Percentiles rank a stretch among this genome's conserved stretches.
Conservation (phyloP, 2,329 filamentous ascomycete genomes). For the Ceratocystis ficicola region DNA sequence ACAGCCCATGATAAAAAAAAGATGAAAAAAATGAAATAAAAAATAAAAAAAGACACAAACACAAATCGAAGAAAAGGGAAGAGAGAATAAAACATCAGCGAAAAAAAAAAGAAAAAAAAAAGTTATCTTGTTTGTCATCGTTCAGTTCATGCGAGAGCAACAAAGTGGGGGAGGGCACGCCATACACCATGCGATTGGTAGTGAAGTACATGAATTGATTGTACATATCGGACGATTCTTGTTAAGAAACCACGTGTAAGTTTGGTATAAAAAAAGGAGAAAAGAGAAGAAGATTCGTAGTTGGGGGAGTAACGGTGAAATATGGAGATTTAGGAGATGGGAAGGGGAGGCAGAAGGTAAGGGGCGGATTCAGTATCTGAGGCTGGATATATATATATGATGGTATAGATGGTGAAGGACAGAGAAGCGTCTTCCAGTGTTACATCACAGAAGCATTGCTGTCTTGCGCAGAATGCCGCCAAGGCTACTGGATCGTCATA, state of each 20-base stretch:
- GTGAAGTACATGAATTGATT: constrained; percentile 12
- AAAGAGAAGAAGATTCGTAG: background rate
- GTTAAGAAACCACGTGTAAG: background rate
- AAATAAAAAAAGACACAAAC: background rate
- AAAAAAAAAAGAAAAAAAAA: background rate
- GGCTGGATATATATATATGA: too few species aligned
- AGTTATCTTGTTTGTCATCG: constrained; percentile 5
- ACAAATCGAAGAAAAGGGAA: background rate
- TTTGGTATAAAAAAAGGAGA: background rate
- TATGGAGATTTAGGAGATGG: background rate
- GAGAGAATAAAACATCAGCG: background rate
- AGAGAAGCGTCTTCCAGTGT: background rate
- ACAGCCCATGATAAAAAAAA: background rate
- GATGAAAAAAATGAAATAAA: background rate
- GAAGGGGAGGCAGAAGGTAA: background rate
- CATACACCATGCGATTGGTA: background rate
- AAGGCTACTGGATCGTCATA: background rate
- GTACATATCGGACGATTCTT: constrained; percentile 9
- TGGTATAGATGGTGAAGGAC: background rate
- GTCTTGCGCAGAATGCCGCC: background rate
- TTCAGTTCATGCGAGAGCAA: background rate
- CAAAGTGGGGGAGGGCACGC: background rate
- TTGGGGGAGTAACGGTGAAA: background rate
- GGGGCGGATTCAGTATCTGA: background rate
- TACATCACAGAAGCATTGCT: background rate